phyloP scores from a whole-genome alignment of 73 alveolate species.

The Durusdinium trenchii region DNA sequence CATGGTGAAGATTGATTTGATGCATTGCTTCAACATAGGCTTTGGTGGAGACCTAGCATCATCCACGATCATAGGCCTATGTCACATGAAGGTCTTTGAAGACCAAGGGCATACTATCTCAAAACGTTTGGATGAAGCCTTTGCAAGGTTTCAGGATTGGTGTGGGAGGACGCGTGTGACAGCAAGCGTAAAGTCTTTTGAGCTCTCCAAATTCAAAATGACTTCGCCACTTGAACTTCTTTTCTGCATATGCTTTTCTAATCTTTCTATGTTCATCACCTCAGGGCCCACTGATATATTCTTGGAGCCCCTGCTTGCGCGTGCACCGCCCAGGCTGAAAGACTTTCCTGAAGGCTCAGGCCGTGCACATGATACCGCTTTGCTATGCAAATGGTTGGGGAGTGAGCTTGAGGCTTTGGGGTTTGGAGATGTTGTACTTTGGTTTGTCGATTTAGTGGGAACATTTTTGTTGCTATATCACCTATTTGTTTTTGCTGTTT shows the following conservation, averaged over 20 bases:
- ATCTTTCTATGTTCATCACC: neutral
- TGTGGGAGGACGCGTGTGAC: neutral
- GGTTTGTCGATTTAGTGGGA: neutral
- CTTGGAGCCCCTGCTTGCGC: neutral
- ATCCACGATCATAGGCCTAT: neutral
- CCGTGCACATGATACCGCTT: constrained; percentile 27
- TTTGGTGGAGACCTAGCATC: neutral
- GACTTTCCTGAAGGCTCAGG: neutral
- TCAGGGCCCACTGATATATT: too few species aligned
- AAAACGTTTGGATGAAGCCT: neutral
- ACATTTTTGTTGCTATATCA: neutral
- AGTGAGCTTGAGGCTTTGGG: neutral
- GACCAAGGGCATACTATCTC: neutral
- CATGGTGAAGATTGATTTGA: neutral
- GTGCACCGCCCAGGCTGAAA: neutral
- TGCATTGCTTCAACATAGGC: constrained; percentile 47
- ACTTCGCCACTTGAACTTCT: neutral
- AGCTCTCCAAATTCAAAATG: constrained; percentile 8
- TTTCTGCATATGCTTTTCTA: neutral
- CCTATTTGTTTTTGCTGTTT: neutral
- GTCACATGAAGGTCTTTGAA: neutral
- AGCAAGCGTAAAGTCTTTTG: neutral
- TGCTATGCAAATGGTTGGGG: constrained; percentile 48
- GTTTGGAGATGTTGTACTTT: neutral
- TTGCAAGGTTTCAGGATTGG: neutral